Percentiles rank a stretch among this genome's conserved stretches.
These are phyloP conservation scores for grape (Vitis vinifera) DNA, from an alignment of 164 flowering plant genomes.

Conservation along the genomic window DNA sequence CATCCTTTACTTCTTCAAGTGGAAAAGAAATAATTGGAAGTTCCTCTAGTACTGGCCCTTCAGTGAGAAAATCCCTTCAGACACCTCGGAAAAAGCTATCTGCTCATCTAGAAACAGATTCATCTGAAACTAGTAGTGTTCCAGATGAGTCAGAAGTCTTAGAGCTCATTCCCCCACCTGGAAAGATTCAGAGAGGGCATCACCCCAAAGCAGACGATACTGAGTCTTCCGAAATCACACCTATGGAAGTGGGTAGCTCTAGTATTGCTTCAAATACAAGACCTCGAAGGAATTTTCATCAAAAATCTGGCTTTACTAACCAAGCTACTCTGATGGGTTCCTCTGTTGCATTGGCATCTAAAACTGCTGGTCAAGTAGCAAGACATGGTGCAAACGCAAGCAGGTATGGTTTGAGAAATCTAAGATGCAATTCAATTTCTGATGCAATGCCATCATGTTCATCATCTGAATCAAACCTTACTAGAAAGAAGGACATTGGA, in stretches of 20 bases:
- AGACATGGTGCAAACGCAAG: constrained; percentile 27
- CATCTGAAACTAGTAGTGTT: constrained; percentile 43
- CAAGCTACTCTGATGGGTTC: constrained; percentile 27
- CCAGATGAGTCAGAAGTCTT: constrained; percentile 34
- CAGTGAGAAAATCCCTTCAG: constrained; percentile 24
- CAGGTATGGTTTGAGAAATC: constrained; percentile 50
- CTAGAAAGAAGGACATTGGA: constrained; percentile 27
- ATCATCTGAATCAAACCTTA: constrained; percentile 38
- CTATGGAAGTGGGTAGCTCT: constrained; percentile 37
- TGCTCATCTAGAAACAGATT: constrained; percentile 39
- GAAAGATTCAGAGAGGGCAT: constrained; percentile 21
- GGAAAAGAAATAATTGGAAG: constrained; percentile 61
- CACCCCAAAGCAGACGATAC: constrained; percentile 21
- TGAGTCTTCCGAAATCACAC: constrained; percentile 21
- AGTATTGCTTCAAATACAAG: constrained; percentile 31
- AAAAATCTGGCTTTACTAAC: constrained; percentile 27
- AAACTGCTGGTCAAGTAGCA: constrained; percentile 20
- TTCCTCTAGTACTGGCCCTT: constrained; percentile 49
- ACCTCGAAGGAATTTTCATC: constrained; percentile 26
- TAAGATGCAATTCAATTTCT: constrained; percentile 54
- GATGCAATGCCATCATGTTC: constrained; percentile 54
- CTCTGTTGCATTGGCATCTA: constrained; percentile 36
- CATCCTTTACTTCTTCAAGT: constrained; percentile 38
- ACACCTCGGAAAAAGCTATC: constrained; percentile 29
- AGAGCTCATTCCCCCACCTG: constrained; percentile 25